Evolutionary conservation across 768 basidiomycete species (phyloP).

Genomic region (Boletus sp.): DNA sequence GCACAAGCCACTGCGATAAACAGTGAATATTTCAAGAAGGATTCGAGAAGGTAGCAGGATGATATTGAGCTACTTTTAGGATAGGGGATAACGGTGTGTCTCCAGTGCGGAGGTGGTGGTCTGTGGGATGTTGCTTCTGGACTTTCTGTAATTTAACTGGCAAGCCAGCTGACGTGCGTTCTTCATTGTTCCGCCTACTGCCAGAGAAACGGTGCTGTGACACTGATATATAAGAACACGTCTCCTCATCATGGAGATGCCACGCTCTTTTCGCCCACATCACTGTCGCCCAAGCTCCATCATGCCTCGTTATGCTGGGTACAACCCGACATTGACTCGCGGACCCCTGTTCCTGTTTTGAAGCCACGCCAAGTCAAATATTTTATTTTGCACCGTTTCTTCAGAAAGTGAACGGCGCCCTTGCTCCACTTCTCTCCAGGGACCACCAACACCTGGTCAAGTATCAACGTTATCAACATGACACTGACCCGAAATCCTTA

Average conservation of each 20-base stretch:
- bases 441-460: background rate
- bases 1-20: constrained; percentile 83
- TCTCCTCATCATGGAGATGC: constrained; percentile 2
- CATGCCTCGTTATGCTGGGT: background rate
- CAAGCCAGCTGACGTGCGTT: constrained; percentile 24
- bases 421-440: background rate
- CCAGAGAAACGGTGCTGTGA: constrained; percentile 7
- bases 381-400: background rate
- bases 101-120: constrained; percentile 6
- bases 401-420: background rate
- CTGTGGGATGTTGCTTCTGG: constrained; percentile 18
- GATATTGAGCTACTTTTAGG: background rate
- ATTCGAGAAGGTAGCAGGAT: constrained; percentile 34
- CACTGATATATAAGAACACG: constrained; percentile 8
- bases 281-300: background rate
- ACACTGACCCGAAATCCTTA: background rate
- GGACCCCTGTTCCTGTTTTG: background rate
- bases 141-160: constrained; percentile 27
- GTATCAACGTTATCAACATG: background rate
- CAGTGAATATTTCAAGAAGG: constrained; percentile 75
- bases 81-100: constrained; percentile 2
- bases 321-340: background rate
- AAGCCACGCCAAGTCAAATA: background rate
- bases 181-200: constrained; percentile 16
- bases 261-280: constrained; percentile 5